Conservation (phyloP, 192 early-diverging fungal species). For the Coemansia nantahalensis region DNA sequence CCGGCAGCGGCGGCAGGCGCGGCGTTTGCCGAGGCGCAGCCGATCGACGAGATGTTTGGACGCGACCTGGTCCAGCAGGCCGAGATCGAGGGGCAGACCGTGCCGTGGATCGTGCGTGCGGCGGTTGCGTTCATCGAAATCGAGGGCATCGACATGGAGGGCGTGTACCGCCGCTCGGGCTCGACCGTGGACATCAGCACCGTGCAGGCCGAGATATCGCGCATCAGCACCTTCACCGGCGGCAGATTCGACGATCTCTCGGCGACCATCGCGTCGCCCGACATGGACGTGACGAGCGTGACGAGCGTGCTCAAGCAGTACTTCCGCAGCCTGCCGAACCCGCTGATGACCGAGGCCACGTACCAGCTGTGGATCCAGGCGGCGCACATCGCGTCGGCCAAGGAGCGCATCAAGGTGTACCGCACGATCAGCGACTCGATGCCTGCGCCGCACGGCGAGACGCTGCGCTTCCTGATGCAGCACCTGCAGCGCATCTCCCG, state of each 20-base stretch:
- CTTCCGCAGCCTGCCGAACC: constrained; percentile 71
- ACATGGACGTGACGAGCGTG: constrained; percentile 70
- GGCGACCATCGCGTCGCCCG: constrained; percentile 15
- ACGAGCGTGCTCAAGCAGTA: constrained; percentile 82
- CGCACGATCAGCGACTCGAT: constrained; percentile 53
- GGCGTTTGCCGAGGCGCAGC: constrained; percentile 6
- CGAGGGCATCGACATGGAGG: constrained; percentile 68
- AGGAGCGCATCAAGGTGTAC: constrained; percentile 41
- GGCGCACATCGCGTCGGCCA: constrained; percentile 19
- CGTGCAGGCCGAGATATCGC: constrained; percentile 64
- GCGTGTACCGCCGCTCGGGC: constrained; percentile 79
- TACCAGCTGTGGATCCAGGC: constrained; percentile 68
- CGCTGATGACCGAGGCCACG: constrained; percentile 66
- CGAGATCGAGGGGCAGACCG: constrained; percentile 53
- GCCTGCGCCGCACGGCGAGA: constrained; percentile 62
- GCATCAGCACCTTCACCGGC: constrained; percentile 52
- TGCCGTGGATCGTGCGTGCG: constrained; percentile 68
- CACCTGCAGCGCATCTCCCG: constrained; percentile 67
- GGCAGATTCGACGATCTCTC: constrained; percentile 44
- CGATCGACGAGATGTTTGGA: constrained; percentile 63
- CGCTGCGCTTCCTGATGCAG: constrained; percentile 59
- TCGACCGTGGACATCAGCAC: constrained; percentile 67
- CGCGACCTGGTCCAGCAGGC: constrained; percentile 57
- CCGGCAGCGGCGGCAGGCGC: neutral
- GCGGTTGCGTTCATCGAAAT: constrained; percentile 67